phyloP scores from a whole-genome alignment of 2,329 filamentous ascomycete genomes.

The Epichloe coenophiala region DNA sequence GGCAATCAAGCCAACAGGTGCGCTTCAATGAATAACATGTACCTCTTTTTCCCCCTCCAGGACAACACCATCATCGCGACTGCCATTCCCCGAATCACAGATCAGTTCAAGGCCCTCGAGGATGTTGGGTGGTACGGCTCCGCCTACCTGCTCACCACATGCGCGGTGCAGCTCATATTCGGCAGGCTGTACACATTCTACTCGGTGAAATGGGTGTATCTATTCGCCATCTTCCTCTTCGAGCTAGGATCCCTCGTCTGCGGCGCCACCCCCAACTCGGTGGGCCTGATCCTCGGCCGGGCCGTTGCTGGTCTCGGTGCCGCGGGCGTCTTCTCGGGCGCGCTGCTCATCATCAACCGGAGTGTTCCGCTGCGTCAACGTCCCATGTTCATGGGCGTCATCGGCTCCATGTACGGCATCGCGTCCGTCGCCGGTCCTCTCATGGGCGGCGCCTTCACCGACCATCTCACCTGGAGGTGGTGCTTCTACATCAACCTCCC shows the following conservation, averaged over 20 bases:
- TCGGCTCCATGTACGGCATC: constrained; percentile 31
- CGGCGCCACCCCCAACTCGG: constrained; percentile 16
- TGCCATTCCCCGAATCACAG: constrained; percentile 17
- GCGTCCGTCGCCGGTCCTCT: constrained; percentile 23
- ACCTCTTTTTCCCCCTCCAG: constrained; percentile 6
- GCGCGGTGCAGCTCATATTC: constrained; percentile 22
- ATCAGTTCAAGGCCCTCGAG: constrained; percentile 6
- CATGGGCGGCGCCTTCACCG: constrained; percentile 23
- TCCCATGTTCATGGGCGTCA: constrained; percentile 23
- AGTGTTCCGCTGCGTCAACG: constrained; percentile 20
- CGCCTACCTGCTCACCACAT: constrained; percentile 24
- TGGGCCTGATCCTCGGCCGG: constrained; percentile 22
- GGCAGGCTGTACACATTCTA: constrained; percentile 31
- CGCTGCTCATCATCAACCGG: constrained; percentile 27
- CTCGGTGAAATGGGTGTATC: constrained; percentile 15
- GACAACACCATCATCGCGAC: constrained; percentile 26
- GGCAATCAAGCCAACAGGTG: no score
- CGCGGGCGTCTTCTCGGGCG: constrained; percentile 32
- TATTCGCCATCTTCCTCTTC: constrained; percentile 13
- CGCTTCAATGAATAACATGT: background rate
- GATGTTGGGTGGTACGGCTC: constrained; percentile 7
- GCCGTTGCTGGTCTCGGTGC: constrained; percentile 27
- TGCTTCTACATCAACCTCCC: constrained; percentile 28
- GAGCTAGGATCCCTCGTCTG: constrained; percentile 20
- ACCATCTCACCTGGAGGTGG: constrained; percentile 25